Conservation (phyloP, 129 eudicot genomes). For the Kitagawia praeruptora region DNA sequence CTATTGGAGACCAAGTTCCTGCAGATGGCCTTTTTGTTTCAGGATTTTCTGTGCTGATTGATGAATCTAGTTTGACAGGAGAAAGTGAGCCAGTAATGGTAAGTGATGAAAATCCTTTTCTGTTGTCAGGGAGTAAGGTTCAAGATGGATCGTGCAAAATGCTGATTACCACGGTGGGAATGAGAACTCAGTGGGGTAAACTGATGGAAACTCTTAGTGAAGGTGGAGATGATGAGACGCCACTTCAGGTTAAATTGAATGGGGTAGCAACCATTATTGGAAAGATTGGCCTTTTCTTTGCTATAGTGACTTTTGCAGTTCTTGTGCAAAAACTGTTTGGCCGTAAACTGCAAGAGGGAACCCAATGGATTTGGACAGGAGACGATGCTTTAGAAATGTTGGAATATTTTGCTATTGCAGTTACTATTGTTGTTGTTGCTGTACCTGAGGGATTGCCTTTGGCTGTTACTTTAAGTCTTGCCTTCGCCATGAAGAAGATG, state of each 20-base stretch:
- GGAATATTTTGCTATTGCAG: slow-evolving; percentile 35
- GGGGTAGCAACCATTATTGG: slow-evolving; percentile 38
- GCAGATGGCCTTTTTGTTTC: slow-evolving; percentile 34
- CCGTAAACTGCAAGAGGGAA: slow-evolving; percentile 21
- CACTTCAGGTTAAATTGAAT: slow-evolving; percentile 31
- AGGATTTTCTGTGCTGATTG: slow-evolving; percentile 25
- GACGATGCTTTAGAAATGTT: slow-evolving; percentile 26
- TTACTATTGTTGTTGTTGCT: slow-evolving; percentile 35
- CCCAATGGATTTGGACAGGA: slow-evolving; percentile 20
- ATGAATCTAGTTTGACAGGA: slow-evolving; percentile 33
- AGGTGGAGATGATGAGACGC: slow-evolving; percentile 36
- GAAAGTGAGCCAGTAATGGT: slow-evolving; percentile 33
- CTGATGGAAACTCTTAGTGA: slow-evolving; percentile 28
- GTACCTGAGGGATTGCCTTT: slow-evolving; percentile 39
- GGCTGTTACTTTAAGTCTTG: slow-evolving; percentile 34
- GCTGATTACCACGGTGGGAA: slow-evolving; percentile 33
- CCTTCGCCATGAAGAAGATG: slow-evolving; percentile 40
- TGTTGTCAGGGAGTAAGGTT: slow-evolving; percentile 30
- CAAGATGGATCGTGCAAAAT: slow-evolving; percentile 36
- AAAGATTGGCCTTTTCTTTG: slow-evolving; percentile 29
- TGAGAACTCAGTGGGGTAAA: slow-evolving; percentile 40
- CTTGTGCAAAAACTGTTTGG: slow-evolving; percentile 14
- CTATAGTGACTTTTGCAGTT: slow-evolving; percentile 29
- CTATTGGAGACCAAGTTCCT: slow-evolving; percentile 31
- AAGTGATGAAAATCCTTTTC: slow-evolving; percentile 17